Base-by-base conservation (phyloP, 306 rosid genomes). In the Quercus wislizeni region DNA sequence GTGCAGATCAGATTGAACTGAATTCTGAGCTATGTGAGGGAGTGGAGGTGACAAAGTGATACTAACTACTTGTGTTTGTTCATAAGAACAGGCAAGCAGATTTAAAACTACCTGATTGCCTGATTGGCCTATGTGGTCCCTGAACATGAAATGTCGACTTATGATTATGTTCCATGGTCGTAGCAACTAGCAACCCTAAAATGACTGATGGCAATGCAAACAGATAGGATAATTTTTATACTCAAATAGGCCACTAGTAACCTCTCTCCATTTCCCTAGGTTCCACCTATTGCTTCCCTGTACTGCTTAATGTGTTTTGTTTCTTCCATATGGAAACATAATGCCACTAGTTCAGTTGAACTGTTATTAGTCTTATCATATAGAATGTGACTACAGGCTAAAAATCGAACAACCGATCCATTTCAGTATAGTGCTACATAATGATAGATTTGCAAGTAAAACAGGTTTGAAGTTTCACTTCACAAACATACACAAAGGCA, bases 81-180 rank as follows among this genome's bases (percentile, higher is more conserved):
- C 14, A 25, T 20, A 15, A 25, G 56, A 69, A 54, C 67, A 31
- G 61, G 74, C 71, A 55, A 71, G n/a, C 55, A 46, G 59, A 5
- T 14, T 30, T 15, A 18, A 33, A 38, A 68, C 62, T 31, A 58
- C 62, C 62, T 55, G 51, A 38, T 25, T 64, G 17, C 62, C 62
- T 55, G 51, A 38, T n/a, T 64, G 17, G 80, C 56, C 33, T 33
- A 76, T 19, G 69, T 80, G 80, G 79, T 55, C 88, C 76, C 76
- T 25, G 58, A 12, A 43, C 31, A 5, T 56, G 55, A 74, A 18
- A 20, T 61, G 51, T 27, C 54, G 14, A 52, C 30, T 57, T 55
- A 51, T 28, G 55, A 75, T 73, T 73, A 58, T 59, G 70, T 61
- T 75, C 14, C 9, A 30, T 20, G 31, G 73, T 69, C 56, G 64